Evolutionary conservation across 202 grass and related monocot genomes (phyloP).

Genomic region (Zoysia matrella): DNA sequence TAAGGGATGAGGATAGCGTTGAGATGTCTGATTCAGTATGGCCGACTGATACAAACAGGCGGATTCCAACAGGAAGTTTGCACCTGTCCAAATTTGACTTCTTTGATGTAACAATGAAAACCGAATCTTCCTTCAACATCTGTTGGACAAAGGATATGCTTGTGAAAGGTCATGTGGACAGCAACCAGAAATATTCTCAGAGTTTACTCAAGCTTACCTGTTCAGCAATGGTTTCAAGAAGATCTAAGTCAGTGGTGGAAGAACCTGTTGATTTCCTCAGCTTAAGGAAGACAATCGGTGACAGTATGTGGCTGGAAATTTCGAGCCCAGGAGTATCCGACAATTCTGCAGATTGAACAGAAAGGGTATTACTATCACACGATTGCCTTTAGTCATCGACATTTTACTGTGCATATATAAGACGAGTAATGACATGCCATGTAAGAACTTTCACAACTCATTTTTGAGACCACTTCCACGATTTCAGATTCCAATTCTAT

Average conservation of each 20-base stretch:
- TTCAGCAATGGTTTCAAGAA: constrained; percentile 71
- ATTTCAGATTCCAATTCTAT: neutral
- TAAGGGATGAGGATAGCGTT: constrained; percentile 59
- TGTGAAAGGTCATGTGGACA: constrained; percentile 24
- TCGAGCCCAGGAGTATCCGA: constrained; percentile 66
- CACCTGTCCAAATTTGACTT: constrained; percentile 78
- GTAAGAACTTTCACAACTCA: constrained; percentile 7
- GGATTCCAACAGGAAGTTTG: constrained; percentile 73
- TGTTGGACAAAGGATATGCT: constrained; percentile 6
- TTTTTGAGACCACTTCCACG: neutral
- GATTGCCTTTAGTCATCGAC: neutral
- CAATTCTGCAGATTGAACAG: constrained; percentile 59
- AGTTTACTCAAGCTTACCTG: constrained; percentile 44
- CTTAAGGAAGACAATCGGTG: constrained; percentile 77
- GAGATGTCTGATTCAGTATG: constrained; percentile 71
- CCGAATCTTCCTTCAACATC: constrained; percentile 83
- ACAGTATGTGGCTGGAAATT: constrained; percentile 70
- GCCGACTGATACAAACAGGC: constrained; percentile 67
- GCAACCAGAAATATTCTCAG: neutral
- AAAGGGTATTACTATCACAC: constrained; percentile 16
- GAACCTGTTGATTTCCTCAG: constrained; percentile 72
- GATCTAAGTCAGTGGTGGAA: constrained; percentile 49
- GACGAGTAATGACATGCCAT: neutral
- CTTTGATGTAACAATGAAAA: constrained; percentile 77
- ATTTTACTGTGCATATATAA: neutral